Evolutionary conservation across 179 eudicot genomes (phyloP).

Genomic region (Dionaea muscipula): DNA sequence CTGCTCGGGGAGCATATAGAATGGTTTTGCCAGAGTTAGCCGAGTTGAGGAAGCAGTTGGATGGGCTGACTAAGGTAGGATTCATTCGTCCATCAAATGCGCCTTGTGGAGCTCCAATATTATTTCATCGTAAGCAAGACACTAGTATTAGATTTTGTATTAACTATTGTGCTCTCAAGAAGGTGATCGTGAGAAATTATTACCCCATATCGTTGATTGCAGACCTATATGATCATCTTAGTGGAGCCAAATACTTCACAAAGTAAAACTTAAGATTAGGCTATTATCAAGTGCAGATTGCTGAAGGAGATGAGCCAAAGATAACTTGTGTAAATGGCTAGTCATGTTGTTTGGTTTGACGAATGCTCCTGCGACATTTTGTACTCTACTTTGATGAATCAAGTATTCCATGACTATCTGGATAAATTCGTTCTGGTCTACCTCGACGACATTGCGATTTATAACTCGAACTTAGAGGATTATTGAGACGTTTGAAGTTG

Average conservation of each 20-base stretch:
- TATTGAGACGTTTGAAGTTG: not conserved
- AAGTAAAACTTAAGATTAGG: not conserved
- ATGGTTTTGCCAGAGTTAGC: no score
- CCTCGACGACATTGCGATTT: not conserved
- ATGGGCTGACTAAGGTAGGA: not conserved
- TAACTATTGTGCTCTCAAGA: not conserved
- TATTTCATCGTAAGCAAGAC: not conserved
- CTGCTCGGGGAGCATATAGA: no score
- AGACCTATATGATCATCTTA: not conserved
- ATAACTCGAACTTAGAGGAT: not conserved
- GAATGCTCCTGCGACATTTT: not conserved
- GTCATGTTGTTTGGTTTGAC: not conserved
- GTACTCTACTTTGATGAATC: not conserved
- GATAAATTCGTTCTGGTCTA: not conserved
- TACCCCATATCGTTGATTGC: not conserved
- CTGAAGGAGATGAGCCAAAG: not conserved
- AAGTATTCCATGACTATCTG: not conserved
- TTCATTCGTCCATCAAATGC: no score
- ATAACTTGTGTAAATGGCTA: not conserved
- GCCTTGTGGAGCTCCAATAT: no score
- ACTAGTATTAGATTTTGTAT: not conserved
- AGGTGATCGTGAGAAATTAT: not conserved
- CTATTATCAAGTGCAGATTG: not conserved
- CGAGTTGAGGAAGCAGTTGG: no score
- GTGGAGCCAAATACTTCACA: not conserved